These are phyloP conservation scores for Saccharomycopsis synnaedendra DNA, from an alignment of 805 yeast species.

Conservation along the genomic window DNA sequence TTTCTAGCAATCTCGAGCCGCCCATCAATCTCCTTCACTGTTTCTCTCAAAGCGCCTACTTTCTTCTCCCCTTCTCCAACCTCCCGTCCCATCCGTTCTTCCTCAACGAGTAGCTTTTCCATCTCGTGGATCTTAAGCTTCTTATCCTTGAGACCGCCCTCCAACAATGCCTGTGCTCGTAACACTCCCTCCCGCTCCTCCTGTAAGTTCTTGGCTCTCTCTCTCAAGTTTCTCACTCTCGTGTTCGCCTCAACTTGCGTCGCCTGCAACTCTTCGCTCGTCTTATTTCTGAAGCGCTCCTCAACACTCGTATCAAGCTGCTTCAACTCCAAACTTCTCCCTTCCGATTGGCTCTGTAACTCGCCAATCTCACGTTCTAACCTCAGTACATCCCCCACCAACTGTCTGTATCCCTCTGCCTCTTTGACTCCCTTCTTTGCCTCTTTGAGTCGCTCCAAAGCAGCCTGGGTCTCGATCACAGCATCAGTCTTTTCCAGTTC, in stretches of 20 bases:
- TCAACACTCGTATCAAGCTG: constrained; percentile 17
- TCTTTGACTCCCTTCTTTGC: background rate
- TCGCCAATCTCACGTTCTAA: constrained; percentile 23
- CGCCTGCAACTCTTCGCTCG: constrained; percentile 36
- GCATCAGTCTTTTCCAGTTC: constrained; percentile 8
- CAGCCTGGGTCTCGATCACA: too few relatives aligned
- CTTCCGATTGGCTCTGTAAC: constrained; percentile 21
- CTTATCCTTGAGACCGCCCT: constrained; percentile 41
- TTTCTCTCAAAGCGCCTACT: constrained; percentile 18
- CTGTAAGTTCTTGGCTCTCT: constrained; percentile 21
- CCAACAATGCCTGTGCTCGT: constrained; percentile 33
- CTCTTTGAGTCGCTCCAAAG: background rate
- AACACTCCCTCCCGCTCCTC: constrained; percentile 35
- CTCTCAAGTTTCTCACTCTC: constrained; percentile 31
- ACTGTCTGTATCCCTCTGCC: constrained; percentile 16
- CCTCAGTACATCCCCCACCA: constrained; percentile 27
- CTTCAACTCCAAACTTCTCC: constrained; percentile 25
- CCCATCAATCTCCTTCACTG: constrained; percentile 8
- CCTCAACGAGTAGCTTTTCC: constrained; percentile 40
- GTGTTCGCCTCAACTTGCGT: constrained; percentile 27
- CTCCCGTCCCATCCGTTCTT: constrained; percentile 27
- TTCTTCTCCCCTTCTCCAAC: constrained; percentile 27
- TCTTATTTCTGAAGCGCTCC: constrained; percentile 13
- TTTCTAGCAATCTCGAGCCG: background rate
- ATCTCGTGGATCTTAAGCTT: constrained; percentile 39